Evolutionary conservation across 805 yeast species (phyloP), one percentile per base, ranked within the genome.

Genomic region (Starmerella khaoyaiensis): DNA sequence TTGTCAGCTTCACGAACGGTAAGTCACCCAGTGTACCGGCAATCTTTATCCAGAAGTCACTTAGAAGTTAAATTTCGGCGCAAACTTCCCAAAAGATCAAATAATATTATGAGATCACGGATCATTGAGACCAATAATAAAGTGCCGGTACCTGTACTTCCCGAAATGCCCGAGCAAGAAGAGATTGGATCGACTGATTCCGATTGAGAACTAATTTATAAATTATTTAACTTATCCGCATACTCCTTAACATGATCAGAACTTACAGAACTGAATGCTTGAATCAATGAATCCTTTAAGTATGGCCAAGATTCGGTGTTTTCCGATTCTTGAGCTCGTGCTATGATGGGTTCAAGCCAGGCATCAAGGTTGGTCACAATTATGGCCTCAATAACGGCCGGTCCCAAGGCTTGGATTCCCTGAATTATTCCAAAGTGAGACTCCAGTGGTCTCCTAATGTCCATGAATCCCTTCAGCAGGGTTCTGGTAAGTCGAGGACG

Each of bases 401-500:
- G 64, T 3, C 96, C 98, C 51, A 90, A 61, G 15, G 78, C 82
- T 39, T 72, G 70, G 51, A 90, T 68, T 5, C 97, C 98, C 33
- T 73, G 69, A 21, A 93, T 69, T 4, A 96, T 77, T 26, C 99
- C 99, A 51, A 79, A 90, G 44, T 84, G 83, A 0, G 97, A 83
- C 2, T 94, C 94, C 12, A 77, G 66, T 0, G 93, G 84, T 48
- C 79, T 76, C 25, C 77, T 72, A 6, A 84, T 69, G 51, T 86
- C 94, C 57, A 90, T 64, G 48, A 93, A 79, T 0, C 96, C 96
- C 52, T 93, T 75, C 42, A 93, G 64, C 38, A 93, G 63, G 1
- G 98, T 93, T 56, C 98, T 70, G 5, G 96, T 84, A 4, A 90
- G 87, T 47, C 97, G 71, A 21, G 97, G 95, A 52, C 82, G 81